Evolutionary conservation across 2,329 filamentous ascomycete species (phyloP).

Genomic region (Tolypocladium guangdongense): DNA sequence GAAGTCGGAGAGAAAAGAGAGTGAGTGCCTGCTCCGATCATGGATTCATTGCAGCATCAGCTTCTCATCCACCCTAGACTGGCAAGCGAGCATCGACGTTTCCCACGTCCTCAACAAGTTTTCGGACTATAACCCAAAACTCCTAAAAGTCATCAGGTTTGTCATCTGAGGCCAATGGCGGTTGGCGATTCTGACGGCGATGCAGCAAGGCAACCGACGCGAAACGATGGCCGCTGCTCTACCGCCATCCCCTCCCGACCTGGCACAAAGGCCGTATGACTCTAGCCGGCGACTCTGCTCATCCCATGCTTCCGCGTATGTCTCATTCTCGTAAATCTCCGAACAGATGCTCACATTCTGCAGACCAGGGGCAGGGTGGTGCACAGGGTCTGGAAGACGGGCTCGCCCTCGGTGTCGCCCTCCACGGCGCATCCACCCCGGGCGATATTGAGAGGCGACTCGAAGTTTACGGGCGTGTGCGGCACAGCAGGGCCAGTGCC

Average conservation of each 20-base stretch:
- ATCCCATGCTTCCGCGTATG: slow-evolving; percentile 27
- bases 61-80: slow-evolving; percentile 10
- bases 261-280: slow-evolving; percentile 21
- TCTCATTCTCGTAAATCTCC: not conserved
- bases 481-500: slow-evolving; percentile 17
- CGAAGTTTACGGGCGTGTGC: slow-evolving; percentile 12
- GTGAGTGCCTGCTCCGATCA: slow-evolving; percentile 1
- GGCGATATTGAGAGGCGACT: slow-evolving; percentile 13
- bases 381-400: slow-evolving; percentile 26
- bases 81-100: slow-evolving; percentile 19
- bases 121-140: slow-evolving; percentile 14
- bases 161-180: not conserved
- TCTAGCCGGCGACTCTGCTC: slow-evolving; percentile 25
- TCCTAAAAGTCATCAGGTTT: slow-evolving; percentile 16
- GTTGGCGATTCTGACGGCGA: not conserved
- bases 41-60: not conserved
- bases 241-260: slow-evolving; percentile 18
- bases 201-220: slow-evolving; percentile 22
- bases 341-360: not conserved
- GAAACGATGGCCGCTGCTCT: slow-evolving; percentile 24
- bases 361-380: slow-evolving; percentile 28
- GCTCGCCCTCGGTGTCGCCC: slow-evolving; percentile 17
- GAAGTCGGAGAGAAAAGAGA: slow-evolving; percentile 8
- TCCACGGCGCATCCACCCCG: slow-evolving; percentile 11
- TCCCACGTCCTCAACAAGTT: slow-evolving; percentile 16